Conservation (phyloP, 257 asterid species). For the Ilex asprella region DNA sequence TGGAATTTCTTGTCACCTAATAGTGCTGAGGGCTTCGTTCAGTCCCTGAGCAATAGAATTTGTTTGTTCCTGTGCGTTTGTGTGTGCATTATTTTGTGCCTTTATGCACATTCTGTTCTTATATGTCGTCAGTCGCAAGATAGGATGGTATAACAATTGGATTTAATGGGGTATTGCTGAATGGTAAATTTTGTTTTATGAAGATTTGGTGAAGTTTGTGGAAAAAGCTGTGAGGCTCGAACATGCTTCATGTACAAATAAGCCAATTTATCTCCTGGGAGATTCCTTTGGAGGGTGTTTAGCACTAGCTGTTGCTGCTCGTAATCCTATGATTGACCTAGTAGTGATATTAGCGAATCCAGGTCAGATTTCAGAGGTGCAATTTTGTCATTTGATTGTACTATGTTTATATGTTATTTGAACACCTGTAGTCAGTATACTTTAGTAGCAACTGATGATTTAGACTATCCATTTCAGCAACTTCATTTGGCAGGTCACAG, state of each 20-base stretch:
- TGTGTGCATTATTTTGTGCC: too few relatives aligned
- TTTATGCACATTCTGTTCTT: too few relatives aligned
- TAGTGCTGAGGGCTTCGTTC: too few relatives aligned
- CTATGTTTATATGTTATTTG: not conserved
- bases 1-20: too few relatives aligned
- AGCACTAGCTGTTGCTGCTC: slow-evolving; percentile 59
- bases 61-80: too few relatives aligned
- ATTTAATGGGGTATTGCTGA: too few relatives aligned
- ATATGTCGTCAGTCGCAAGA: too few relatives aligned
- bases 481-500: slow-evolving; percentile 44
- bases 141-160: too few relatives aligned
- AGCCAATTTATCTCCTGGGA: slow-evolving; percentile 50
- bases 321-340: slow-evolving; percentile 39
- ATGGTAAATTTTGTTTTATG: not conserved
- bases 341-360: slow-evolving; percentile 50
- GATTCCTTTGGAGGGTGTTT: slow-evolving; percentile 58
- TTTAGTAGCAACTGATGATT: not conserved
- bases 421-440: not conserved
- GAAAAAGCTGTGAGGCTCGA: slow-evolving; percentile 29
- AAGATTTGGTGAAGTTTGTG: slow-evolving; percentile 35
- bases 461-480: slow-evolving; percentile 31
- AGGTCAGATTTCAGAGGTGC: slow-evolving; percentile 22
- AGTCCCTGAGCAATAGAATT: too few relatives aligned
- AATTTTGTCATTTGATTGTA: not conserved
- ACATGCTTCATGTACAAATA: slow-evolving; percentile 25